Base-by-base conservation (phyloP, 164 flowering plant species). In the Magnolia sinica region DNA sequence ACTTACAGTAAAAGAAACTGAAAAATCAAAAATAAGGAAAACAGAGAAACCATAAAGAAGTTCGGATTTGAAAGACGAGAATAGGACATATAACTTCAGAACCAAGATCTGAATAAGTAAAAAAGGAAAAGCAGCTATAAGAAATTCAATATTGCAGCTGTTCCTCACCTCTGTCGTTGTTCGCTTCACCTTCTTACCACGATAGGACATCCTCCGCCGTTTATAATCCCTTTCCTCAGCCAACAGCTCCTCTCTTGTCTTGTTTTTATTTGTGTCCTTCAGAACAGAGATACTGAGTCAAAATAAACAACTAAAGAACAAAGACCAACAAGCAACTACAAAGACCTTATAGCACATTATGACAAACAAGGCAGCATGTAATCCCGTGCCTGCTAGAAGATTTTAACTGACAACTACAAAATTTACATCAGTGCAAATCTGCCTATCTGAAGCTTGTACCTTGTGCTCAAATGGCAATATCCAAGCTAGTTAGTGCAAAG, bases 151-250 rank as follows among this genome's bases (percentile, higher is more conserved):
- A 55, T 49, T 23, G 49, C 65, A 51, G 4, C 58, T 67, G 27
- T 69, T 23, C 69, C 67, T 73, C 24, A 96, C 98, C 97, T 91
- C 86, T 71, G 86, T 85, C 74, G 82, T 82, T 70, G 89, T 76
- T 75, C 97, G 88, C 85, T 93, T 96, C 78, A 81, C 77, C 84
- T 93, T 96, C 87, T 94, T 96, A 64, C 98, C 98, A 79, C 98
- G 97, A 78, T 94, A 94, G 73, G 99, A 91, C 92, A 89, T 94
- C 86, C 99, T 90, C 80, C 99, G 87, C 20, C 99, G 90, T 84
- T 93, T 96, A 84, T 92, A 96, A 81, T 96, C 99, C 84, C 98
- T 91, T 87, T 96, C 98, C 87, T 96, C 99, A 71, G 99, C 99
- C 86, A 96, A 80, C 72, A 96, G 80, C 81, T 96, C 98, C 85